Percentiles rank a stretch among this genome's conserved stretches.
Evolutionary conservation across 345 rosid genomes (phyloP).

Genomic region (thale cress (Arabidopsis thaliana)): DNA sequence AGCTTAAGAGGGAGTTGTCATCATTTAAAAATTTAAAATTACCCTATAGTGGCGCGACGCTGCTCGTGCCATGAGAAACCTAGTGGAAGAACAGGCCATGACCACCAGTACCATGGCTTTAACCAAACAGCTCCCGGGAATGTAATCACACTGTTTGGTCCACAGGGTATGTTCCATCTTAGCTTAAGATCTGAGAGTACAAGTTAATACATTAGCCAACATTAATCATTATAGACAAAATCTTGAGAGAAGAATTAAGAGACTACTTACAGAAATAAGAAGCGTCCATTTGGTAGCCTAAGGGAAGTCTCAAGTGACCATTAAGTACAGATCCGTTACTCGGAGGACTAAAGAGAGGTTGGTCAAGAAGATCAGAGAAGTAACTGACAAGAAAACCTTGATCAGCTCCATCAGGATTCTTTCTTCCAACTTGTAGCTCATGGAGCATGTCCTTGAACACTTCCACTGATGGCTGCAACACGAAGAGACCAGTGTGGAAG

Average conservation of each 20-base stretch:
- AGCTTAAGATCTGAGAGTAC: constrained; percentile 70
- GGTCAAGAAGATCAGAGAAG: constrained; percentile 85
- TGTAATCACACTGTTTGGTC: constrained; percentile 92
- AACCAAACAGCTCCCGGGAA: constrained; percentile 95
- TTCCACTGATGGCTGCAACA: constrained; percentile 73
- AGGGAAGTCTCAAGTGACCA: constrained; percentile 82
- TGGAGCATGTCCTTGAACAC: constrained; percentile 89
- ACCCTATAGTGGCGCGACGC: constrained; percentile 76
- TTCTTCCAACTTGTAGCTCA: constrained; percentile 65
- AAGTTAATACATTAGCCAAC: not conserved
- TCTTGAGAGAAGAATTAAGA: not conserved
- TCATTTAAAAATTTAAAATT: not conserved
- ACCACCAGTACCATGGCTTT: constrained; percentile 99
- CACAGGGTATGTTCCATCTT: constrained; percentile 91
- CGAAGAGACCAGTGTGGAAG: constrained; percentile 98
- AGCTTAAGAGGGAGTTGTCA: not conserved
- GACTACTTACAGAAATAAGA: constrained; percentile 93
- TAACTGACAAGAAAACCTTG: constrained; percentile 91
- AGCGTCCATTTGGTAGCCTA: constrained; percentile 99
- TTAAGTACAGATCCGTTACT: constrained; percentile 61
- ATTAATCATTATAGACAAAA: not conserved
- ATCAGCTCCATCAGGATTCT: constrained; percentile 92
- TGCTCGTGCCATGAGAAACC: constrained; percentile 88
- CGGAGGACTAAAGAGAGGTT: constrained; percentile 85
- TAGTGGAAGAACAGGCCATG: constrained; percentile 94